These are phyloP conservation scores for Neltuma alba DNA, from an alignment of 306 rosid species.

Conservation along the genomic window DNA sequence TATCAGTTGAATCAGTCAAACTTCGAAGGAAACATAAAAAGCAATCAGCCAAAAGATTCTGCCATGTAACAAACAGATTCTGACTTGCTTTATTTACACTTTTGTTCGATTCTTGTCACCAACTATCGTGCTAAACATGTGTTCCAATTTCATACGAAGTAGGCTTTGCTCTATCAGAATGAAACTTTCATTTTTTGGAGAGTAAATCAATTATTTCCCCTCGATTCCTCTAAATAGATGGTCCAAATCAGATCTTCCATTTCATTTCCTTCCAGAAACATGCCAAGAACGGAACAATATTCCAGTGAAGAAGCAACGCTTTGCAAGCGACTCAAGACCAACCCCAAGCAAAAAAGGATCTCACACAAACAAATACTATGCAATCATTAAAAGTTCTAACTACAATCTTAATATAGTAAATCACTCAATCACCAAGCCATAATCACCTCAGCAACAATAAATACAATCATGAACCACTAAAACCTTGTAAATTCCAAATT, in stretches of 20 bases:
- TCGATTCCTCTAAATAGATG: neutral
- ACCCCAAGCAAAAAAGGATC: conserved; percentile 1
- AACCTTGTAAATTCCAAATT: conserved; percentile 45
- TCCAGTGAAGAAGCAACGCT: neutral
- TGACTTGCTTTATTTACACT: too few species aligned
- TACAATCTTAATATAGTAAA: conserved; percentile 20
- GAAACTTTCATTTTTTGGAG: neutral
- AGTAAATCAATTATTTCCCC: neutral
- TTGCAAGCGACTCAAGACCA: conserved; percentile 13
- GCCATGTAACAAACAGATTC: neutral
- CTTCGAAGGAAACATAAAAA: too few species aligned
- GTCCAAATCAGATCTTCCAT: neutral
- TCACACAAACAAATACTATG: conserved; percentile 13
- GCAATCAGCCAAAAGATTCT: too few species aligned
- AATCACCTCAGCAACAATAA: conserved; percentile 49
- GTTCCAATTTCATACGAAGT: neutral
- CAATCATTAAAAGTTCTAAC: conserved; percentile 10
- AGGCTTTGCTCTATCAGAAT: neutral
- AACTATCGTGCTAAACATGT: neutral
- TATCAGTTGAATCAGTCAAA: too few species aligned
- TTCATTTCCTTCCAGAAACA: neutral
- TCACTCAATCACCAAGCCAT: conserved; percentile 43
- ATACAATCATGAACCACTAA: conserved; percentile 46
- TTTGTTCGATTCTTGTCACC: neutral
- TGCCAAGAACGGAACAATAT: neutral